These are phyloP conservation scores for Trichoderma oligosporum DNA, from an alignment of 2,329 filamentous ascomycete genomes.

Conservation along the genomic window DNA sequence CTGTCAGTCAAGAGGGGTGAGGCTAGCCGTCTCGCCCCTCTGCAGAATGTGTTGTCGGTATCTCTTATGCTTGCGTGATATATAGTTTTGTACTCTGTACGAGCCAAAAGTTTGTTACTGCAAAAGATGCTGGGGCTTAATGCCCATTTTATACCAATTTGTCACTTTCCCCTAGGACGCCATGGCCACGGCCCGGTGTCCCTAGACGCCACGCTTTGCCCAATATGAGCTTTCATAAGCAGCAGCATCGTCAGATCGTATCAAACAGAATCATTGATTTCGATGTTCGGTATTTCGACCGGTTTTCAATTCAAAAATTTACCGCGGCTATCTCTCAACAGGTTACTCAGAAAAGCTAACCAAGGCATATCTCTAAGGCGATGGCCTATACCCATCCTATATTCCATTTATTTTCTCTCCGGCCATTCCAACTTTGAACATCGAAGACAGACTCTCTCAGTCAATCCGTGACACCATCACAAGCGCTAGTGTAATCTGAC, in stretches of 20 bases:
- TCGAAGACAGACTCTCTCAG: not conserved
- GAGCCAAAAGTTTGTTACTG: not conserved
- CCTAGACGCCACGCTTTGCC: not conserved
- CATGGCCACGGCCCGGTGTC: not conserved
- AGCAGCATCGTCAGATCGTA: not conserved
- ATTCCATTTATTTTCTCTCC: not conserved
- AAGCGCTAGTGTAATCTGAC: not conserved
- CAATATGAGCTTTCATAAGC: not conserved
- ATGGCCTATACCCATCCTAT: not conserved
- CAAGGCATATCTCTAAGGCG: not conserved
- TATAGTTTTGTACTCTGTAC: not conserved
- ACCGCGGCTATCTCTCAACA: not conserved
- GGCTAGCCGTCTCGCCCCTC: not conserved
- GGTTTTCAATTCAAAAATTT: not conserved
- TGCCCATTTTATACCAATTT: not conserved
- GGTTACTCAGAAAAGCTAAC: not conserved
- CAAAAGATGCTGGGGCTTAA: not conserved
- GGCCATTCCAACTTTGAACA: not conserved
- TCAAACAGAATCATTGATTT: not conserved
- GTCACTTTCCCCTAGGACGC: not conserved
- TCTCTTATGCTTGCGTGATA: not conserved
- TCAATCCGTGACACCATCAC: not conserved
- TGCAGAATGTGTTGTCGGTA: not conserved
- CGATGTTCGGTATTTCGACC: not conserved
- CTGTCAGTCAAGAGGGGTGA: not conserved